Evolutionary conservation across 2,329 filamentous ascomycete genomes (phyloP).

Genomic region (Colletotrichum tanaceti): DNA sequence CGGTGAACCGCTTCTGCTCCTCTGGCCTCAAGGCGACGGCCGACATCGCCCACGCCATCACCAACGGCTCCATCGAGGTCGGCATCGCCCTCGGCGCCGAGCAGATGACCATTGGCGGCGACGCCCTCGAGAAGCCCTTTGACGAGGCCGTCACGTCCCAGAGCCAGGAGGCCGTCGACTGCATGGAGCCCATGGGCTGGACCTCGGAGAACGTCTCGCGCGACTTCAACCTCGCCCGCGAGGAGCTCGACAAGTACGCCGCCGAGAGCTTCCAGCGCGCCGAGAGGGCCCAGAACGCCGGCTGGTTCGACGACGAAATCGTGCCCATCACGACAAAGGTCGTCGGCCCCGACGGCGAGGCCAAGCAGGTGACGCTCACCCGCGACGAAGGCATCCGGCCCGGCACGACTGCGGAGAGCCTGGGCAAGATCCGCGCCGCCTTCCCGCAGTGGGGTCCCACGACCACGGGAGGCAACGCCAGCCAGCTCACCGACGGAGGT

Average conservation of each 20-base stretch:
- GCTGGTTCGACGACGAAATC: slow-evolving; percentile 95
- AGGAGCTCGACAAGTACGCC: slow-evolving; percentile 85
- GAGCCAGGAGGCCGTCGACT: slow-evolving; percentile 84
- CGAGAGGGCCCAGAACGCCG: slow-evolving; percentile 89
- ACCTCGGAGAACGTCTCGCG: slow-evolving; percentile 95
- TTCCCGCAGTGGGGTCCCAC: slow-evolving; percentile 90
- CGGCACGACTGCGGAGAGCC: slow-evolving; percentile 85
- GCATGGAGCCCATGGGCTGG: slow-evolving; percentile 97
- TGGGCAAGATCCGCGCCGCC: slow-evolving; percentile 87
- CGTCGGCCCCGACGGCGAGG: slow-evolving; percentile 85
- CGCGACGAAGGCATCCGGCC: slow-evolving; percentile 91
- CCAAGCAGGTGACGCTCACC: slow-evolving; percentile 81
- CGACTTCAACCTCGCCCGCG: slow-evolving; percentile 86
- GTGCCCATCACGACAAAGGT: slow-evolving; percentile 84
- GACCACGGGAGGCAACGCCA: slow-evolving; percentile 93
- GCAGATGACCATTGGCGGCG: slow-evolving; percentile 82
- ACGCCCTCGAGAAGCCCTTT: slow-evolving; percentile 78
- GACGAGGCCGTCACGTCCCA: slow-evolving; percentile 77
- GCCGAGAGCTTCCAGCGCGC: slow-evolving; percentile 89
- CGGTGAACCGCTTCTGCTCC: slow-evolving; percentile 96
- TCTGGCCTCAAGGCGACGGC: slow-evolving; percentile 95
- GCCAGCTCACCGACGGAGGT: slow-evolving; percentile 93
- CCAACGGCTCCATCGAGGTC: slow-evolving; percentile 81
- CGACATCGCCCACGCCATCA: slow-evolving; percentile 92
- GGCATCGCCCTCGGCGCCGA: slow-evolving; percentile 92